Conservation (phyloP, 2,329 filamentous ascomycete species). For the Neofusicoccum cordaticola region DNA sequence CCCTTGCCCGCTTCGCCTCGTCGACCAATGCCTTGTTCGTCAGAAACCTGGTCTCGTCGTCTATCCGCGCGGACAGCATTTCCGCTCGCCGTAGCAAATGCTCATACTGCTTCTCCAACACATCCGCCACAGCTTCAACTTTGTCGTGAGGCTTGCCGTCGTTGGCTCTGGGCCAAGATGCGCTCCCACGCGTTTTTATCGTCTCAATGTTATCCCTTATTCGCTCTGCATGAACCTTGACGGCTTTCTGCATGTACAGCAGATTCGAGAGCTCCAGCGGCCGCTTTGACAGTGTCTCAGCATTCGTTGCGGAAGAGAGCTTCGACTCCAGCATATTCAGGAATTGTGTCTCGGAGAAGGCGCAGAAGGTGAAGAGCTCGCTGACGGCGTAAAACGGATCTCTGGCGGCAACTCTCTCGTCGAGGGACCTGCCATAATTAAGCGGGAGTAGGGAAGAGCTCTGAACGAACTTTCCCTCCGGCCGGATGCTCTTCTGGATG, state of each 20-base stretch:
- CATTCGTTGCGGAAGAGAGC: background rate
- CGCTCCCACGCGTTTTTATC: background rate
- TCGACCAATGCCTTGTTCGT: slow-evolving; percentile 26
- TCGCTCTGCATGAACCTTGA: background rate
- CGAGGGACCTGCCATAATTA: background rate
- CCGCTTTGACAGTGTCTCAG: background rate
- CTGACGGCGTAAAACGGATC: background rate
- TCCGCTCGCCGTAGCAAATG: background rate
- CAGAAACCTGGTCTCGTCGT: slow-evolving; percentile 12
- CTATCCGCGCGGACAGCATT: slow-evolving; percentile 5
- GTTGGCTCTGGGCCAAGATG: background rate
- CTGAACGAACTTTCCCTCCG: background rate
- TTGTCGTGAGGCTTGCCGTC: background rate
- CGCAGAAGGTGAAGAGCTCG: slow-evolving; percentile 6
- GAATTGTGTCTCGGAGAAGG: background rate
- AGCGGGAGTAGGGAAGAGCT: background rate
- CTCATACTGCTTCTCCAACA: slow-evolving; percentile 3
- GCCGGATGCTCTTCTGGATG: background rate
- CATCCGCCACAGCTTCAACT: background rate
- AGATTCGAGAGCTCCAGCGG: background rate
- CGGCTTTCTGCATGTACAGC: background rate
- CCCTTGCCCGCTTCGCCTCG: slow-evolving; percentile 26
- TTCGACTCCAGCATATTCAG: background rate
- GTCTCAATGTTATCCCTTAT: background rate
- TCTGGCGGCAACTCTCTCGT: background rate